Evolutionary conservation across 306 rosid genomes (phyloP).

Genomic region (Coriaria nepalensis): DNA sequence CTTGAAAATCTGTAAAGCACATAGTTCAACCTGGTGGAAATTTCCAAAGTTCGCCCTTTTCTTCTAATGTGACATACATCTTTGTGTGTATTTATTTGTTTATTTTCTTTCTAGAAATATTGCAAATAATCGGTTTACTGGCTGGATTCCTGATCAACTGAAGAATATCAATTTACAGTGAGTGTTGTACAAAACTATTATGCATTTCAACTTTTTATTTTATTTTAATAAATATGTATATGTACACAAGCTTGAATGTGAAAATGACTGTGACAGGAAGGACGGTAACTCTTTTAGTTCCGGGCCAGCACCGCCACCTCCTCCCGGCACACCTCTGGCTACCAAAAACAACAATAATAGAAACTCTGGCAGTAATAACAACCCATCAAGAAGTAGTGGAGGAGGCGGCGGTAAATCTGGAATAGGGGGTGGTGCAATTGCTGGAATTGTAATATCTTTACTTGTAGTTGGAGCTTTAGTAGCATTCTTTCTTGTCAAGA

Average conservation of each 20-base stretch:
- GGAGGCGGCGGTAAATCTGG: conserved; percentile 61
- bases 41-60: background rate
- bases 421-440: conserved; percentile 79
- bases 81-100: background rate
- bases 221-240: conserved; percentile 5
- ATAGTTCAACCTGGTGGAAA: conserved; percentile 13
- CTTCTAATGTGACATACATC: background rate
- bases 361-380: conserved; percentile 28
- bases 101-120: conserved; percentile 43
- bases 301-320: conserved; percentile 97
- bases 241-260: conserved; percentile 8
- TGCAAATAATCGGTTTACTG: conserved; percentile 64
- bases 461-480: conserved; percentile 59
- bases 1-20: conserved; percentile 43
- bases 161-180: conserved; percentile 58
- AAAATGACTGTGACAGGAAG: conserved; percentile 28
- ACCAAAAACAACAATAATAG: conserved; percentile 23
- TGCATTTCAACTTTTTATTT: conserved; percentile 3
- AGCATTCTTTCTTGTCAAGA: conserved; percentile 72
- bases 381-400: conserved; percentile 30
- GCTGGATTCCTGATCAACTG: conserved; percentile 78
- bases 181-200: conserved; percentile 26
- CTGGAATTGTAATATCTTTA: conserved; percentile 88
- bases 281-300: conserved; percentile 68
- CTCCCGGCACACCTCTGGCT: conserved; percentile 88